Evolutionary conservation across 257 asterid species (phyloP).

Genomic region (Forsythia viridissima): DNA sequence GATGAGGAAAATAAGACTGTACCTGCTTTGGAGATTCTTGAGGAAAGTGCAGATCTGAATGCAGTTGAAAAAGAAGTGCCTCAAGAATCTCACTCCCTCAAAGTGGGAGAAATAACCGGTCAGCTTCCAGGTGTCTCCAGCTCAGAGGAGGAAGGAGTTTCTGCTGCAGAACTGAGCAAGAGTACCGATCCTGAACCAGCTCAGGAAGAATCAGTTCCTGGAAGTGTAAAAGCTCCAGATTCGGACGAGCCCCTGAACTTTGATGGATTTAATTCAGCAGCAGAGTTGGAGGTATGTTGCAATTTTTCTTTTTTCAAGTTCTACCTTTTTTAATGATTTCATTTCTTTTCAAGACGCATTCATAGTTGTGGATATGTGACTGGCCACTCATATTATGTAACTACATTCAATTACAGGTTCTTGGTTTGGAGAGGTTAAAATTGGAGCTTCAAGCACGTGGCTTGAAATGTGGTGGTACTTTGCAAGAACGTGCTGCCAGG

Average conservation of each 20-base stretch:
- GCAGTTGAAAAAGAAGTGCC: conserved; percentile 28
- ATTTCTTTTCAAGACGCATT: neutral
- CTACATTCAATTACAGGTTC: conserved; percentile 39
- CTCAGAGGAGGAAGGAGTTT: conserved; percentile 35
- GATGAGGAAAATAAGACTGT: conserved; percentile 13
- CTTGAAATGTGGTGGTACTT: conserved; percentile 79
- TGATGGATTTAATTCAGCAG: conserved; percentile 59
- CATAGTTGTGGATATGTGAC: neutral
- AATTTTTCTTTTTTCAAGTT: neutral
- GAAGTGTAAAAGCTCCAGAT: conserved; percentile 21
- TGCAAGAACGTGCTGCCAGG: conserved; percentile 88
- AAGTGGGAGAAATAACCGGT: conserved; percentile 26
- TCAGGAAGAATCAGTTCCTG: conserved; percentile 39
- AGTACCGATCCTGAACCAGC: conserved; percentile 24
- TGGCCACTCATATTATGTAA: conserved; percentile 2
- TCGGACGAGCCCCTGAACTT: conserved; percentile 51
- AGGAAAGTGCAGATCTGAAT: conserved; percentile 27
- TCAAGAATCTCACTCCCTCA: conserved; percentile 25
- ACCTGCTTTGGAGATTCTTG: conserved; percentile 26
- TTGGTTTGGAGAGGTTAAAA: conserved; percentile 81
- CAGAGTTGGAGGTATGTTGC: conserved; percentile 61
- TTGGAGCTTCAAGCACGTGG: conserved; percentile 78
- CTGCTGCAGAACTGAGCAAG: conserved; percentile 24
- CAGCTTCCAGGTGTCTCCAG: conserved; percentile 23
- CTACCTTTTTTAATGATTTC: neutral